Conservation (phyloP, 129 eudicot genomes). For the Lactuca sativa region DNA sequence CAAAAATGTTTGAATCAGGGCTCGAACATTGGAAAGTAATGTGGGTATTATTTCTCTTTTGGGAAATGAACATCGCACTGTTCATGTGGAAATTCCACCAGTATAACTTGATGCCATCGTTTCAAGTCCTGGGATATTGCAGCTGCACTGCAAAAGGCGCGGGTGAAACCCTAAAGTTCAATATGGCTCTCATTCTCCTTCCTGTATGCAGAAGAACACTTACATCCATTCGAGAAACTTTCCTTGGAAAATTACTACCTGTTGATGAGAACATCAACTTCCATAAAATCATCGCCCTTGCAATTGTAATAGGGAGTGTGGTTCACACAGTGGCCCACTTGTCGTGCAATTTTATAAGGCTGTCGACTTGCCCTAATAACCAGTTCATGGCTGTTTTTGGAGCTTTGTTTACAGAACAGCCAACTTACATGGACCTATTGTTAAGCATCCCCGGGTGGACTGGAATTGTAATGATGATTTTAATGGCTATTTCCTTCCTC, state of each 20-base stretch:
- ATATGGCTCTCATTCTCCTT: conserved; percentile 64
- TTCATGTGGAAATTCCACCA: conserved; percentile 65
- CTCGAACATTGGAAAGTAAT: conserved; percentile 75
- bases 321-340: conserved; percentile 42
- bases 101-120: conserved; percentile 34
- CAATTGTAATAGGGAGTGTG: conserved; percentile 39
- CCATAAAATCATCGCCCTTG: conserved; percentile 53
- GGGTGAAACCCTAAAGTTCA: conserved; percentile 68
- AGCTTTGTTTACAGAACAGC: conserved; percentile 47
- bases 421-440: conserved; percentile 53
- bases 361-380: conserved; percentile 34
- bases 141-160: conserved; percentile 64
- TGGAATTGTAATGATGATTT: conserved; percentile 57
- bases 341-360: conserved; percentile 41
- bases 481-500: conserved; percentile 70
- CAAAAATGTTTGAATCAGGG: conserved; percentile 43
- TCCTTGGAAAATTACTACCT: conserved; percentile 43
- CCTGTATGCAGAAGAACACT: conserved; percentile 69
- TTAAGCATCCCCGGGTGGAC: conserved; percentile 53
- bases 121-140: conserved; percentile 55
- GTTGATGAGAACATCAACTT: conserved; percentile 61
- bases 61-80: conserved; percentile 46
- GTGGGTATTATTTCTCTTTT: conserved; percentile 61
- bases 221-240: conserved; percentile 46
- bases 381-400: conserved; percentile 51